Base-by-base conservation (phyloP, 768 basidiomycete species). In the Tubosaeta sp. region DNA sequence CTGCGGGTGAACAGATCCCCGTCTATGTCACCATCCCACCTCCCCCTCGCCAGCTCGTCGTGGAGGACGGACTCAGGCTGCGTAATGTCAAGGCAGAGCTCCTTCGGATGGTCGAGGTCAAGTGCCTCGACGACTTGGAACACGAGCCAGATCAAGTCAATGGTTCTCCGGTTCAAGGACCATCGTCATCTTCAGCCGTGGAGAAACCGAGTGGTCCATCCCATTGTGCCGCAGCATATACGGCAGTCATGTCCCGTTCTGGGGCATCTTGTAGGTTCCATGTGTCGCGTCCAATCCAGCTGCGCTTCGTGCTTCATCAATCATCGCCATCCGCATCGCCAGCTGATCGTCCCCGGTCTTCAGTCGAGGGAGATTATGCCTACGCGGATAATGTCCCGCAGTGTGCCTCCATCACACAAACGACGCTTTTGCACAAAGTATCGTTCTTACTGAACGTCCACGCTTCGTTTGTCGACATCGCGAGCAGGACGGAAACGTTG, bases 211-310 rank as follows among this genome's bases (percentile, higher is more conserved):
- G 60, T 54, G 64, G 72, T 6, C 72, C 74, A 22, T 53, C 56
- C 5, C 56, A 69, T 17, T 72, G 72, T 54, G 72, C 74, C 27
- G 70, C 76, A 16, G 69, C 74, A 38, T 78, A 79, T 58, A 72
- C 75, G 35, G 74, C 77, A 3, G 75, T 85, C 46, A 74, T 97
- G 26, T 85, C 91, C 12, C 81, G 87, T 7, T 93, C 94, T 13
- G 95, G 95, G 43, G 94, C 93, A 39, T 87, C 91, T 17, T 93
- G 92, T 66, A 85, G 92, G 43, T 93, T 97, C 65, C 93, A 97
- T 59, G 81, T 84, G 0, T 77, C 81, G 42, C 80, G 79, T 13
- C 78, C 87, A 4, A 80, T 94, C 54, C 87, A 79, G 57, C 76
- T 91, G 35, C 83, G 92, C 4, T 88, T 97, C 54, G 73, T 95